Conservation (phyloP, 2,329 filamentous ascomycete genomes). For the Penicillium sp. region DNA sequence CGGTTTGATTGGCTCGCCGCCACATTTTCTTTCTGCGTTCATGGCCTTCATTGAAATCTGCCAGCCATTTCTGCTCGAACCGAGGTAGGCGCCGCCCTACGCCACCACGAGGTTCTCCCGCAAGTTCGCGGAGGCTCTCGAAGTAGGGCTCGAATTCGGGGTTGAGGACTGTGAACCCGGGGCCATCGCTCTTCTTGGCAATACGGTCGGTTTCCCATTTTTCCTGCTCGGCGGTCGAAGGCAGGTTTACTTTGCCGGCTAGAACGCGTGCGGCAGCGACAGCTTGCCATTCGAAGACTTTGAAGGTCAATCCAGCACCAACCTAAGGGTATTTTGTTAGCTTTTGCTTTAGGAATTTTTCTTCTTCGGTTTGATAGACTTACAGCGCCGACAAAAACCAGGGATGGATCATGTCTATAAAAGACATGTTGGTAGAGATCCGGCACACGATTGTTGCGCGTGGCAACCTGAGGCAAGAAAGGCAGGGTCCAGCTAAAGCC, state of each 20-base stretch:
- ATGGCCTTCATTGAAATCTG: conserved; percentile 55
- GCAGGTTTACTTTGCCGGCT: conserved; percentile 55
- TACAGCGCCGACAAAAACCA: conserved; percentile 49
- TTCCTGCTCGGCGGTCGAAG: conserved; percentile 50
- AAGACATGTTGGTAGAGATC: conserved; percentile 42
- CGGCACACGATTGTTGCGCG: conserved; percentile 35
- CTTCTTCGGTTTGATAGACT: background rate
- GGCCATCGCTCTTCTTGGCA: conserved; percentile 55
- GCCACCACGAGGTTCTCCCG: conserved; percentile 45
- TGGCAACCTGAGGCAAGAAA: conserved; percentile 54
- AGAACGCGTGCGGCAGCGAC: conserved; percentile 61
- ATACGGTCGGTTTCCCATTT: conserved; percentile 61
- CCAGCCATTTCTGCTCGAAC: conserved; percentile 45
- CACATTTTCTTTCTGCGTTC: conserved; percentile 60
- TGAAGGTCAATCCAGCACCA: conserved; percentile 58
- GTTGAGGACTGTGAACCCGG: conserved; percentile 57
- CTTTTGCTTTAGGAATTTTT: too few relatives aligned
- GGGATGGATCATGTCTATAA: conserved; percentile 33
- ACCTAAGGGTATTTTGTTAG: conserved; percentile 29
- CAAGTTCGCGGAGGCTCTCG: conserved; percentile 49
- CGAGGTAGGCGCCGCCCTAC: conserved; percentile 42
- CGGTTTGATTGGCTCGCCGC: conserved; percentile 50
- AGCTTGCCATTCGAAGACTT: conserved; percentile 68
- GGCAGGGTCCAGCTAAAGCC: conserved; percentile 66
- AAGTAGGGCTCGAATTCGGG: conserved; percentile 68